A percentile compares a stretch with the other conserved stretches of the same genome.
These are phyloP conservation scores for Aspergillus proliferans DNA, from an alignment of 2,329 filamentous ascomycete species.

Conservation along the genomic window DNA sequence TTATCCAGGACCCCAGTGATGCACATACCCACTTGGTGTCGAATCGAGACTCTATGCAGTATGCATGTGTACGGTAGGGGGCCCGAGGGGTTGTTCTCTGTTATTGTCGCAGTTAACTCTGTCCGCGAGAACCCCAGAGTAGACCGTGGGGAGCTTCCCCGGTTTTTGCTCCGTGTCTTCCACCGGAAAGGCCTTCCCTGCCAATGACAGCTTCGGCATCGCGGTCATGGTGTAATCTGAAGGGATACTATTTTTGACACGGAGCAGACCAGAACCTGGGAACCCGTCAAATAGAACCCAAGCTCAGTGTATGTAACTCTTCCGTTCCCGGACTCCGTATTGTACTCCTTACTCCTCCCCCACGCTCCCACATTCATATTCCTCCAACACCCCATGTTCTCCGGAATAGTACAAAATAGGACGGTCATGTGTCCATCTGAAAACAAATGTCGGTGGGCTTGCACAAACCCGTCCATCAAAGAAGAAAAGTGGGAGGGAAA, in stretches of 20 bases:
- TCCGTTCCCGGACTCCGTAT: neutral
- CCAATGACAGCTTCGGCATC: conserved; percentile 2
- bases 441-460: neutral
- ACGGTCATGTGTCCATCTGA: neutral
- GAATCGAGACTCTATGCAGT: neutral
- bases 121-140: neutral
- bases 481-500: neutral
- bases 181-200: neutral
- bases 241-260: neutral
- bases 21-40: neutral
- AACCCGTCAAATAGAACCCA: too few species aligned
- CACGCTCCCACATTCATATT: neutral
- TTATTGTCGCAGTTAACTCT: neutral
- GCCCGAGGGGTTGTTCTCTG: neutral
- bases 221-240: conserved; percentile 1
- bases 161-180: neutral
- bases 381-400: neutral
- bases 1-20: neutral
- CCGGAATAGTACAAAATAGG: neutral
- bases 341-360: neutral
- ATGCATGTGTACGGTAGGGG: neutral
- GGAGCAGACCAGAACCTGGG: too few species aligned
- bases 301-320: neutral
- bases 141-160: neutral
- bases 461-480: neutral